Conservation (phyloP, 2,329 filamentous ascomycete species). For the Scedosporium apiospermum region DNA sequence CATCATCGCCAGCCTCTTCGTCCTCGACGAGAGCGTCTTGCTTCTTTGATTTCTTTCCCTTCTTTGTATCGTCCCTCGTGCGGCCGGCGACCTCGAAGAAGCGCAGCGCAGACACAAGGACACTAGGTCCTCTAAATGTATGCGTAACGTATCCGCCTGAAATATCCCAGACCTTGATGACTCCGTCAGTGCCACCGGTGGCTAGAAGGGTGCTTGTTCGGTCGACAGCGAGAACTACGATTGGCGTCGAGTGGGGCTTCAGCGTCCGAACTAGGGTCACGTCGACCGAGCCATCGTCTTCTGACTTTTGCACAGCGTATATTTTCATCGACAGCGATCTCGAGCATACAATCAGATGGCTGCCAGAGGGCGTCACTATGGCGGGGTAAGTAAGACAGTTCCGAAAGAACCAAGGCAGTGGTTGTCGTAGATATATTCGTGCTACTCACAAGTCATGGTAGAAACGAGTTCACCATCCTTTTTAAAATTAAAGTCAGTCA, state of each 20-base stretch:
- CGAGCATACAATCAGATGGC: constrained; percentile 84
- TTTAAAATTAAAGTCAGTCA: constrained; percentile 13
- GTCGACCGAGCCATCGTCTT: constrained; percentile 48
- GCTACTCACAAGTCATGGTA: constrained; percentile 50
- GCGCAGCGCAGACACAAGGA: constrained; percentile 79
- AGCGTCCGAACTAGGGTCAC: constrained; percentile 66
- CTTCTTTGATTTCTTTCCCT: constrained; percentile 27
- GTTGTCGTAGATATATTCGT: not conserved
- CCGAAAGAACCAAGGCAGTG: not conserved
- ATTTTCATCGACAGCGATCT: constrained; percentile 94
- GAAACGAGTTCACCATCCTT: constrained; percentile 75
- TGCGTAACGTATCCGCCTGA: constrained; percentile 84
- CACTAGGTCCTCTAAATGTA: constrained; percentile 87
- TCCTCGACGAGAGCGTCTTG: constrained; percentile 17
- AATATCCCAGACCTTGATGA: constrained; percentile 96
- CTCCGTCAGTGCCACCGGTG: constrained; percentile 85
- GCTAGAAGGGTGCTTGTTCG: constrained; percentile 81
- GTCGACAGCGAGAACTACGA: constrained; percentile 74
- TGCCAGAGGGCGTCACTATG: constrained; percentile 75
- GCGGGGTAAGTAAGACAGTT: constrained; percentile 10
- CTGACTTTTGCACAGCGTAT: constrained; percentile 58
- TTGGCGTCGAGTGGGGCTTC: constrained; percentile 84
- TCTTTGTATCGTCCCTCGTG: constrained; percentile 28
- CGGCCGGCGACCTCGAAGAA: constrained; percentile 70
- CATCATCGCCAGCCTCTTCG: constrained; percentile 27